phyloP scores from a whole-genome alignment of 192 early-diverging fungal genomes.

The Dissophora globulifera region DNA sequence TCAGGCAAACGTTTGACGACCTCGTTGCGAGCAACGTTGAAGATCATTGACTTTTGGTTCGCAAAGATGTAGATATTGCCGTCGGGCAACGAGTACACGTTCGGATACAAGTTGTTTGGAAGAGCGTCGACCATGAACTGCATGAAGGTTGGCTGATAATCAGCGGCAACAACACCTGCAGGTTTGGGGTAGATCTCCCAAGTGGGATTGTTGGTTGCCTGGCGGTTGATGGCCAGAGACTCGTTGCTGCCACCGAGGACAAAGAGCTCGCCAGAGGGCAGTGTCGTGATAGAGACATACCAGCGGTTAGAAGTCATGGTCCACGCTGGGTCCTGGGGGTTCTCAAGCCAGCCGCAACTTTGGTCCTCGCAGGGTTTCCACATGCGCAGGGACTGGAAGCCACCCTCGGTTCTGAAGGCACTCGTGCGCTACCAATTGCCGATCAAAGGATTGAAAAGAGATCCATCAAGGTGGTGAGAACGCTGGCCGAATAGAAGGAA shows the following conservation, averaged over 20 bases:
- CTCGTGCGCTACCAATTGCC: slow-evolving; percentile 4
- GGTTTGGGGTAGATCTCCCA: slow-evolving; percentile 55
- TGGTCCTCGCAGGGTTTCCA: slow-evolving; percentile 58
- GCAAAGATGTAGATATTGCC: slow-evolving; percentile 63
- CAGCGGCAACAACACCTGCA: slow-evolving; percentile 1
- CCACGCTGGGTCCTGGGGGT: slow-evolving; percentile 30
- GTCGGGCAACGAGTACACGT: slow-evolving; percentile 63
- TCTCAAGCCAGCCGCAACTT: slow-evolving; percentile 60
- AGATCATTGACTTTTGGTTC: slow-evolving; percentile 64
- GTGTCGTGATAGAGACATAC: slow-evolving; percentile 59
- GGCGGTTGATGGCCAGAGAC: slow-evolving; percentile 49
- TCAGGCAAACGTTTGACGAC: slow-evolving; percentile 55
- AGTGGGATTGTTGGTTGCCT: slow-evolving; percentile 57
- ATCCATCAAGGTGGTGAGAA: no score
- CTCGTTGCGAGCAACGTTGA: slow-evolving; percentile 54
- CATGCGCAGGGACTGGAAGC: slow-evolving; percentile 58
- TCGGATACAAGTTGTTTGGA: slow-evolving; percentile 64
- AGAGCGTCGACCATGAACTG: slow-evolving; percentile 60
- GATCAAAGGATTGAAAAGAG: not conserved
- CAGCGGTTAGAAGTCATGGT: slow-evolving; percentile 58
- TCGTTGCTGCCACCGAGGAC: slow-evolving; percentile 66
- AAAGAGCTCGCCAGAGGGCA: slow-evolving; percentile 60
- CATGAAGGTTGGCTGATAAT: slow-evolving; percentile 37
- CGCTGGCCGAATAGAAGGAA: no score
- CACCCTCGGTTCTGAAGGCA: slow-evolving; percentile 25